A percentile compares a stretch with the other conserved stretches of the same genome.
Evolutionary conservation across 495 filamentous ascomycete species (phyloP).

Genomic region (Darksidea phi): DNA sequence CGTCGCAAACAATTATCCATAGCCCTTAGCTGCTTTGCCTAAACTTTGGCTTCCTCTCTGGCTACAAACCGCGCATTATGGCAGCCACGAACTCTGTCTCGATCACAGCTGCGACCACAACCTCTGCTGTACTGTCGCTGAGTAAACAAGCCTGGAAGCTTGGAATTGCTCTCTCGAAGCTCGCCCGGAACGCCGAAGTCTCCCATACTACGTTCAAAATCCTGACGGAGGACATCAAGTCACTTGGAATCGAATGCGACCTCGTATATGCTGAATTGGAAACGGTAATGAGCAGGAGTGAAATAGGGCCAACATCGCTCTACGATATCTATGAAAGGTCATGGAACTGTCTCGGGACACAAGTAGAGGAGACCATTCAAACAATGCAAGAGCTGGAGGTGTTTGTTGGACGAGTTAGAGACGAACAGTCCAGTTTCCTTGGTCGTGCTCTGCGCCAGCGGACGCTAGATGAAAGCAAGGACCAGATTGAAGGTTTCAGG

Average conservation of each 20-base stretch:
- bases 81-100: constrained; percentile 17
- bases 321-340: constrained; percentile 33
- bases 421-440: constrained; percentile 12
- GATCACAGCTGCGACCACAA: constrained; percentile 24
- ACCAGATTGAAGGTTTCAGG: constrained; percentile 11
- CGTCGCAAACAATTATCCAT: neutral
- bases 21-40: constrained; percentile 6
- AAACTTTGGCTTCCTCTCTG: constrained; percentile 1
- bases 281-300: constrained; percentile 27
- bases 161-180: constrained; percentile 36
- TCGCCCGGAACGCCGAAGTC: constrained; percentile 33
- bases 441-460: constrained; percentile 18
- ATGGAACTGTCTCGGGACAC: constrained; percentile 35
- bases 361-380: constrained; percentile 30
- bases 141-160: constrained; percentile 41
- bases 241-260: constrained; percentile 38
- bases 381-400: constrained; percentile 22
- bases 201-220: constrained; percentile 31
- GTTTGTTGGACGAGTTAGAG: constrained; percentile 15
- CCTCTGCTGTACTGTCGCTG: constrained; percentile 36
- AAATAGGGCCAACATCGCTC: constrained; percentile 18
- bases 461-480: constrained; percentile 16
- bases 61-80: neutral
- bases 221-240: constrained; percentile 31
- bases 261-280: constrained; percentile 38